Percentiles rank a stretch among this genome's conserved stretches.
Evolutionary conservation across 2,329 filamentous ascomycete species (phyloP).

Genomic region (Drechslerella dactyloides): DNA sequence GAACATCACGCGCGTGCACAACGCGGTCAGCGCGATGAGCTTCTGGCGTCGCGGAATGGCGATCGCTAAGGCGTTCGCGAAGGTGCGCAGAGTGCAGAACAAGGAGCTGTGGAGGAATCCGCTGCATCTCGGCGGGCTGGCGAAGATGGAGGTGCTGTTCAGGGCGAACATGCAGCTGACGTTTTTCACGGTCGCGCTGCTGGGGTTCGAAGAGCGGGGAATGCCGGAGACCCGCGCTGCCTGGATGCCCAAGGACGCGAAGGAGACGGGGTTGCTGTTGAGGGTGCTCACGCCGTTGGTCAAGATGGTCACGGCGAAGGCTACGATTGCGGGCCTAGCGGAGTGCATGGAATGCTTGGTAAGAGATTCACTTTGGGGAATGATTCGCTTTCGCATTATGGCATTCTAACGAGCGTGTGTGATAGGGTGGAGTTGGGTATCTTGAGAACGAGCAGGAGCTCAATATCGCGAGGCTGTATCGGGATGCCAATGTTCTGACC

Average conservation of each 20-base stretch:
- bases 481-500: slow-evolving; percentile 69
- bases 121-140: slow-evolving; percentile 67
- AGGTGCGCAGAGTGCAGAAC: slow-evolving; percentile 64
- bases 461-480: slow-evolving; percentile 70
- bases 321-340: slow-evolving; percentile 63
- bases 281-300: slow-evolving; percentile 67
- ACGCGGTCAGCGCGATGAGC: slow-evolving; percentile 63
- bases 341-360: slow-evolving; percentile 66
- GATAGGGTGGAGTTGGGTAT: slow-evolving; percentile 70
- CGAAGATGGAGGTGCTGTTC: slow-evolving; percentile 65
- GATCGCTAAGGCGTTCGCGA: slow-evolving; percentile 66
- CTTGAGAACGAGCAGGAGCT: slow-evolving; percentile 69
- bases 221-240: slow-evolving; percentile 54
- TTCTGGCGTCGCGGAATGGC: slow-evolving; percentile 66
- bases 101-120: slow-evolving; percentile 63
- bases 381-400: neutral
- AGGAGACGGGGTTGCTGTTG: slow-evolving; percentile 57
- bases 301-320: slow-evolving; percentile 67
- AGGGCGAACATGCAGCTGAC: slow-evolving; percentile 65
- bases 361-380: neutral
- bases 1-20: slow-evolving; percentile 70
- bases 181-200: slow-evolving; percentile 64
- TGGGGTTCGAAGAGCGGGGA: slow-evolving; percentile 65
- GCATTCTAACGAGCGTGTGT: slow-evolving; percentile 8
- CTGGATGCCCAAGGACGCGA: slow-evolving; percentile 42